A percentile compares a stretch with the other conserved stretches of the same genome.
These are phyloP conservation scores for Simmondsia chinensis DNA, from an alignment of 148 eudicot species.

Conservation along the genomic window DNA sequence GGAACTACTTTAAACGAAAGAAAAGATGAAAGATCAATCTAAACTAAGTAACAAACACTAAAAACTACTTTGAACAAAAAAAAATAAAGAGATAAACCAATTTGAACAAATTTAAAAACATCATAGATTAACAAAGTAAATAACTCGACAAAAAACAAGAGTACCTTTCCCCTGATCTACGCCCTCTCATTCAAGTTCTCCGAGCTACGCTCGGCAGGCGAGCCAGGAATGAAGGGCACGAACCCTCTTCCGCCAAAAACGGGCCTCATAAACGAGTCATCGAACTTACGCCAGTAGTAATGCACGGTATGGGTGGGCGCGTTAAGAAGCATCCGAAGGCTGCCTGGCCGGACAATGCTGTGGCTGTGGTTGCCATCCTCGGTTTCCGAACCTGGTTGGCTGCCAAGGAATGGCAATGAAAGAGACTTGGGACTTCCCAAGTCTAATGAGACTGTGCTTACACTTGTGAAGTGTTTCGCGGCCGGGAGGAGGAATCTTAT, in stretches of 20 bases:
- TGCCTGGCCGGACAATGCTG: constrained; percentile 24
- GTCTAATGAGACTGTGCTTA: constrained; percentile 46
- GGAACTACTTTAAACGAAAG: too few relatives aligned
- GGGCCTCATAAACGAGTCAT: constrained; percentile 65
- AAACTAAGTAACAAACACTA: too few relatives aligned
- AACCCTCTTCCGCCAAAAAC: constrained; percentile 76
- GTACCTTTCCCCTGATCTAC: too few relatives aligned
- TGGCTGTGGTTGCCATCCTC: constrained; percentile 7
- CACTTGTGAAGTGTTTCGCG: constrained; percentile 18
- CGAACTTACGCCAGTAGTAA: constrained; percentile 61
- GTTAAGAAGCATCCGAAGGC: constrained; percentile 47
- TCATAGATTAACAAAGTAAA: too few relatives aligned
- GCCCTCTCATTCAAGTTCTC: constrained; percentile 10
- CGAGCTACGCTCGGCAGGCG: constrained; percentile 32
- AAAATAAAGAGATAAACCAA: too few relatives aligned
- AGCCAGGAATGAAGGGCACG: constrained; percentile 49
- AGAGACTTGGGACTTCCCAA: constrained; percentile 42
- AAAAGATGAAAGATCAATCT: too few relatives aligned
- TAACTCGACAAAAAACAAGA: too few relatives aligned
- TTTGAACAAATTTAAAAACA: too few relatives aligned
- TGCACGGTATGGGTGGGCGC: constrained; percentile 63
- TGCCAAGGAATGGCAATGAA: constrained; percentile 44
- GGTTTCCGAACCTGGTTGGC: constrained; percentile 27
- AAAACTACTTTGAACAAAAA: too few relatives aligned
- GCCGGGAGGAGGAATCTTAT: constrained; percentile 47